Conservation (phyloP, 805 yeast genomes). For the Teunomyces tritomae region DNA sequence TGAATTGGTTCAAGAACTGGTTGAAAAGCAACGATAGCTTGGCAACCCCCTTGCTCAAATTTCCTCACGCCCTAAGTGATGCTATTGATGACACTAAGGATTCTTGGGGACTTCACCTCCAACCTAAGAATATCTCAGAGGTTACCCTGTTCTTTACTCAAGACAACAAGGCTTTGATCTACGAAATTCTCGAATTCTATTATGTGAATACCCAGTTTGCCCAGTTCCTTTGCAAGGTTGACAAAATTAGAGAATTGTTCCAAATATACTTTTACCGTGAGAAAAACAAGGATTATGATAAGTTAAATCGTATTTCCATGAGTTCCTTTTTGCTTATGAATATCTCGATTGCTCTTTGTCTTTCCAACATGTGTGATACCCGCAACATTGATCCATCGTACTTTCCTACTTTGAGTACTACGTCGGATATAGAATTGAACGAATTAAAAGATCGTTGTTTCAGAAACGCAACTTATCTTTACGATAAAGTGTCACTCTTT, state of each 20-base stretch:
- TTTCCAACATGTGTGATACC: constrained; percentile 5
- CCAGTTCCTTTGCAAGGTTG: constrained; percentile 9
- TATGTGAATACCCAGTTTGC: constrained; percentile 9
- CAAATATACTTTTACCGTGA: constrained; percentile 9
- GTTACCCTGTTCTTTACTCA: constrained; percentile 12
- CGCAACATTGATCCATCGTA: constrained; percentile 5
- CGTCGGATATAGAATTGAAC: background rate
- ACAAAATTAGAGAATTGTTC: constrained; percentile 11
- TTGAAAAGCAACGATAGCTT: constrained; percentile 7
- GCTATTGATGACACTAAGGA: constrained; percentile 9
- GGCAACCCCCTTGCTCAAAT: constrained; percentile 12
- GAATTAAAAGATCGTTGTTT: constrained; percentile 4
- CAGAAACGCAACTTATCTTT: constrained; percentile 46
- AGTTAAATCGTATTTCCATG: background rate
- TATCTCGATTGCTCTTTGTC: constrained; percentile 11
- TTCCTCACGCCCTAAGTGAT: constrained; percentile 11
- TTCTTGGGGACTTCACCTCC: constrained; percentile 9
- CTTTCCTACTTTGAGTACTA: constrained; percentile 1
- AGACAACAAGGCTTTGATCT: constrained; percentile 5
- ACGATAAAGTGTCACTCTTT: constrained; percentile 46
- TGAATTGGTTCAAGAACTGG: constrained; percentile 13
- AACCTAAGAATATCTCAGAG: background rate
- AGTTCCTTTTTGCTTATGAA: constrained; percentile 19
- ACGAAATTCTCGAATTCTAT: constrained; percentile 11
- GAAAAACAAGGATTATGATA: background rate